Evolutionary conservation across 768 basidiomycete genomes (phyloP), one percentile per base, ranked within the genome.

Genomic region (Cyclocybe cylindracea): DNA sequence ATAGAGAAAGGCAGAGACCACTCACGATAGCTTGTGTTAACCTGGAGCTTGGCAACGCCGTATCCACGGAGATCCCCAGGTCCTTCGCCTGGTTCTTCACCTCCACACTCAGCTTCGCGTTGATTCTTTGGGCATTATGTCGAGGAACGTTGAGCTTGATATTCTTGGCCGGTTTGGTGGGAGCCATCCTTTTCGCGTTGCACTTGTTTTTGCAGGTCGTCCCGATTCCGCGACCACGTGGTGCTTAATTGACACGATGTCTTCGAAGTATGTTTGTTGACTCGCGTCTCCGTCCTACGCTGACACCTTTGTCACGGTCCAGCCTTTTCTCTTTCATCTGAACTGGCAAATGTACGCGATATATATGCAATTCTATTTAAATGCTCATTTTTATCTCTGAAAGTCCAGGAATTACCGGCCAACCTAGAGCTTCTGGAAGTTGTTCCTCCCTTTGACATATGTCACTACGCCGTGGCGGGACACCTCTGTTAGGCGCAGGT

Each of bases 71-170:
- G 31, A 83, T 60, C 7, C 74, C 67, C 54, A 83, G 67, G 24
- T 72, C 66, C 5, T 75, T 77, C 10, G 85, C 84, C 29, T 83
- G 71, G 16, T 64, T 66, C 55, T 85, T 78, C 16, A 90, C 82
- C 56, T 86, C 78, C 24, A 75, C 69, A 19, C 75, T 76, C 19
- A 91, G 74, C 35, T 87, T 85, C 51, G 78, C 74, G 2, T 85
- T 85, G 50, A 89, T 79, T 11, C 82, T 77, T 62, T 90, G 89
- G 0, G 89, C 82, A 65, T 87, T 86, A 57, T 90, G 87, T 50
- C 86, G 76, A 14, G 89, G 89, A 46, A 89, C 89, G 48, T 80
- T 78, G 59, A 89, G 65, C 63, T 79, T 83, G 45, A 89, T 77
- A 34, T 72, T 68, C 55, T 79, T 78, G 7, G 76, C 73, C 53